A percentile compares a stretch with the other conserved stretches of the same genome.
phyloP scores from a whole-genome alignment of 1,284 basidiomycete genomes.

The Moniliophthora roreri region DNA sequence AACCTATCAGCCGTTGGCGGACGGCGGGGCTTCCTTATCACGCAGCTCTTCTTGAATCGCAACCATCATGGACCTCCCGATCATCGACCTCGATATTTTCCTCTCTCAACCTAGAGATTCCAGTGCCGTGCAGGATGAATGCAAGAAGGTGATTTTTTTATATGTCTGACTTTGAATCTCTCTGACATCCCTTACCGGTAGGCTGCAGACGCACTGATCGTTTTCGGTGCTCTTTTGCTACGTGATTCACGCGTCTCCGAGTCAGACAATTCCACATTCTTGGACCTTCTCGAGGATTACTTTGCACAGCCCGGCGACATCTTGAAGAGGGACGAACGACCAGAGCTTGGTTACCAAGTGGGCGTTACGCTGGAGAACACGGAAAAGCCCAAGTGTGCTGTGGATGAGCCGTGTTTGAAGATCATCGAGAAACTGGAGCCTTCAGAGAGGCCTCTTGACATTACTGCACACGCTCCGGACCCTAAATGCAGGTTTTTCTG shows the following conservation, averaged over 20 bases:
- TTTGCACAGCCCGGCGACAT: conserved; percentile 69
- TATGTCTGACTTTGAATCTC: too few species aligned
- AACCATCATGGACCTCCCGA: conserved; percentile 49
- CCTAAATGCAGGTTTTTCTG: conserved; percentile 95
- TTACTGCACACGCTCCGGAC: conserved; percentile 75
- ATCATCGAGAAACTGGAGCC: conserved; percentile 74
- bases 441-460: conserved; percentile 80
- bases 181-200: conserved; percentile 30
- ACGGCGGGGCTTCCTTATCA: too few species aligned
- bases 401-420: conserved; percentile 70
- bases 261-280: conserved; percentile 74
- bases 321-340: conserved; percentile 75
- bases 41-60: neutral
- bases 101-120: conserved; percentile 48
- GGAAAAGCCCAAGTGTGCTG: conserved; percentile 86
- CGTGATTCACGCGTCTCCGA: conserved; percentile 83
- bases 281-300: conserved; percentile 86
- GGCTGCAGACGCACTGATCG: conserved; percentile 80
- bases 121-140: conserved; percentile 54
- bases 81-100: conserved; percentile 80
- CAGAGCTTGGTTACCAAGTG: conserved; percentile 77
- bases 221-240: conserved; percentile 80
- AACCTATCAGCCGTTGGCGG: too few species aligned
- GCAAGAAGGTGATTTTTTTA: conserved; percentile 52
- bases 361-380: conserved; percentile 92